Percentiles rank a stretch among this genome's conserved stretches.
phyloP scores from a whole-genome alignment of 495 filamentous ascomycete species.

The Penicillium taxi region DNA sequence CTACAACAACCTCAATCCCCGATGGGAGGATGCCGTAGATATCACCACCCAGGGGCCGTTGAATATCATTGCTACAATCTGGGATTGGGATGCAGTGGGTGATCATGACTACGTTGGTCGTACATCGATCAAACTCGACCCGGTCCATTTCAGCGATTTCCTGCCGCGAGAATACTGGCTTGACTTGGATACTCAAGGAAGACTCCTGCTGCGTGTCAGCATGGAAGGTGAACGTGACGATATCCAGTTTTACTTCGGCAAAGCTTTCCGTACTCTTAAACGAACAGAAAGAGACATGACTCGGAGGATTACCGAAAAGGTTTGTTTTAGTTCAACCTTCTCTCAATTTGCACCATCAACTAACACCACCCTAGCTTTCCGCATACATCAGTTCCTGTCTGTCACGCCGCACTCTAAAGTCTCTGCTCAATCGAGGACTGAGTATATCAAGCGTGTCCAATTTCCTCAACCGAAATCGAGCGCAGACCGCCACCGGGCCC shows the following conservation, averaged over 20 bases:
- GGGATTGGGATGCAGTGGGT: constrained; percentile 96
- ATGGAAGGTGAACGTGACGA: constrained; percentile 99
- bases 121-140: constrained; percentile 90
- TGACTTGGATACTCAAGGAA: constrained; percentile 90
- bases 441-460: constrained; percentile 69
- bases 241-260: constrained; percentile 98
- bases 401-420: constrained; percentile 69
- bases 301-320: constrained; percentile 95
- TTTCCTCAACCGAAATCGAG: constrained; percentile 59
- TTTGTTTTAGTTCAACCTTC: constrained; percentile 30
- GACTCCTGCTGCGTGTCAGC: constrained; percentile 80
- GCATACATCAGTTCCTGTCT: constrained; percentile 88
- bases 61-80: constrained; percentile 93
- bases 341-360: neutral
- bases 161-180: constrained; percentile 94
- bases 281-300: constrained; percentile 97
- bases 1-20: constrained; percentile 83
- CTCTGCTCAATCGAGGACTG: constrained; percentile 64
- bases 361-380: constrained; percentile 55
- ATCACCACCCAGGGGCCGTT: constrained; percentile 87
- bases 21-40: constrained; percentile 96
- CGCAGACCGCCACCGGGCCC: constrained; percentile 48
- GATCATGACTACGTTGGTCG: constrained; percentile 97
- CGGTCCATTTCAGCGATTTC: constrained; percentile 91
- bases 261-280: constrained; percentile 90